These are phyloP conservation scores for Gamarada debralockiae DNA, from an alignment of 495 filamentous ascomycete genomes.

Conservation along the genomic window DNA sequence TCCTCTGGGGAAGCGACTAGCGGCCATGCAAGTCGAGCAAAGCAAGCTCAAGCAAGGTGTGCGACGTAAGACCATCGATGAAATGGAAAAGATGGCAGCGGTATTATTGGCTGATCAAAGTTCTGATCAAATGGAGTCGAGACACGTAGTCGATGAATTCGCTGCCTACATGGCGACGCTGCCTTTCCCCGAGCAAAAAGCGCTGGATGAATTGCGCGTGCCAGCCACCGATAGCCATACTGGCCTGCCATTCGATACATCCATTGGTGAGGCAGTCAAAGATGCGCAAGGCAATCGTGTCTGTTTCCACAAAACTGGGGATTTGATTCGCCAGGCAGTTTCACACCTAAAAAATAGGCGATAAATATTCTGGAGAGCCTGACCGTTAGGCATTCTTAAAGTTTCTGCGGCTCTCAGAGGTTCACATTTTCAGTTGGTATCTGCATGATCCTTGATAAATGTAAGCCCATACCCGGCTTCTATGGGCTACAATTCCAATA, in stretches of 20 bases:
- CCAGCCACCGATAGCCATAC: slow-evolving; percentile 36
- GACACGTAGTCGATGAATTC: slow-evolving; percentile 33
- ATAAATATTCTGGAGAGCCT: no score
- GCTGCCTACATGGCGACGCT: slow-evolving; percentile 32
- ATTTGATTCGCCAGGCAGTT: slow-evolving; percentile 34
- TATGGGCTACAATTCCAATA: no score
- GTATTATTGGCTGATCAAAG: slow-evolving; percentile 31
- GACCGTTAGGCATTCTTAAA: no score
- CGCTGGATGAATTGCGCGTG: slow-evolving; percentile 30
- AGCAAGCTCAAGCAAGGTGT: slow-evolving; percentile 34
- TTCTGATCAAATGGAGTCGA: slow-evolving; percentile 26
- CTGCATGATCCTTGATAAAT: no score
- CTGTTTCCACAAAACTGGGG: slow-evolving; percentile 37
- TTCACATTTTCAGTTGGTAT: no score
- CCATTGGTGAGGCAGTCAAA: slow-evolving; percentile 34
- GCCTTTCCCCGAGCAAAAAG: slow-evolving; percentile 31
- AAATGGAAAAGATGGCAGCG: slow-evolving; percentile 29
- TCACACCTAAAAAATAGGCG: slow-evolving; percentile 2
- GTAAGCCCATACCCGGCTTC: no score
- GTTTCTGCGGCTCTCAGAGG: no score
- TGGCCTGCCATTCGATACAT: slow-evolving; percentile 31
- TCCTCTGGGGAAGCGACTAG: no score
- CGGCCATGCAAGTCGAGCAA: no score
- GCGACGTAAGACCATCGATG: slow-evolving; percentile 30
- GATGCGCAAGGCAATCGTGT: slow-evolving; percentile 33